Evolutionary conservation across 2,329 filamentous ascomycete species (phyloP).

Genomic region (Fusarium equiseti): DNA sequence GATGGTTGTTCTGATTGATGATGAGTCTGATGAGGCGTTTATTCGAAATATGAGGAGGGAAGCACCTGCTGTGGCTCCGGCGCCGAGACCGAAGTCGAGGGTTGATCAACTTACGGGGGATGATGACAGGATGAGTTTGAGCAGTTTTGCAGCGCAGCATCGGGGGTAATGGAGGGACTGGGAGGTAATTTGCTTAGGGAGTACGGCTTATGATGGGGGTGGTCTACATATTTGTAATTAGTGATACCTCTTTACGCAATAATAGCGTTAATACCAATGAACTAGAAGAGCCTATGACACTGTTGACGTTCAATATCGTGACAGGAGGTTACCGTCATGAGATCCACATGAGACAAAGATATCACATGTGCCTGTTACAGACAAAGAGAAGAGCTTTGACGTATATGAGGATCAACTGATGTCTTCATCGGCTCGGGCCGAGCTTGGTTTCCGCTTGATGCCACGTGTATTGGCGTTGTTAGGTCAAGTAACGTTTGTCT

Average conservation of each 20-base stretch:
- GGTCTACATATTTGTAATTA: slow-evolving; percentile 6
- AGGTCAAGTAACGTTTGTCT: background rate
- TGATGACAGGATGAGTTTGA: slow-evolving; percentile 39
- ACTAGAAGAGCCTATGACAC: background rate
- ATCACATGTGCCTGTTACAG: background rate
- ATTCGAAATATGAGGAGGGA: slow-evolving; percentile 21
- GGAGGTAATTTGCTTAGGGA: background rate
- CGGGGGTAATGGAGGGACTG: background rate
- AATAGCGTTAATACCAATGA: background rate
- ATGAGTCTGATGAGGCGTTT: slow-evolving; percentile 56
- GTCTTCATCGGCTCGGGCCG: background rate
- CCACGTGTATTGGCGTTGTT: background rate
- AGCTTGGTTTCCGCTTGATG: background rate
- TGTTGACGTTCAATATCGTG: too few species aligned
- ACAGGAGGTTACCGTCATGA: too few species aligned
- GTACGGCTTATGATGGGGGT: background rate
- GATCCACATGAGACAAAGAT: background rate
- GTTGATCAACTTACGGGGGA: slow-evolving; percentile 4
- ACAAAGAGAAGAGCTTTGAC: background rate
- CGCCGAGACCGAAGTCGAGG: background rate
- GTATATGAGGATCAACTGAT: background rate
- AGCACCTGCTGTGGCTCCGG: slow-evolving; percentile 33
- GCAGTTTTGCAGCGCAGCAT: slow-evolving; percentile 41
- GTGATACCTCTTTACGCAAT: slow-evolving; percentile 9
- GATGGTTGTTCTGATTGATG: slow-evolving; percentile 81